Percentiles rank a stretch among this genome's conserved stretches.
phyloP scores from a whole-genome alignment of 176 grass and related monocot genomes.

The Miscanthus lutarioriparius region DNA sequence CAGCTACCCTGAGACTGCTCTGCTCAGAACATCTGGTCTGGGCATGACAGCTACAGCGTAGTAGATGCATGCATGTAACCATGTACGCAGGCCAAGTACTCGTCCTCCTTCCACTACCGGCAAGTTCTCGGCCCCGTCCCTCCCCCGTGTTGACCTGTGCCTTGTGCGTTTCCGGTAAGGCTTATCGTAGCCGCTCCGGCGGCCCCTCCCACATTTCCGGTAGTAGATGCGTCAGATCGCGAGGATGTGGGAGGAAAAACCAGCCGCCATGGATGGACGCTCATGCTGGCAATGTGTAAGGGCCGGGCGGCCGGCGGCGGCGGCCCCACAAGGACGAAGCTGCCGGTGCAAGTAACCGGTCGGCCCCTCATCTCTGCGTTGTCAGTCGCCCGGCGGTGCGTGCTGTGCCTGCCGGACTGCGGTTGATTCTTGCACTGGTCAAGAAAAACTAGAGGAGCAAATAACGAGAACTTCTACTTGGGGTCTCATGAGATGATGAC shows the following conservation, averaged over 20 bases:
- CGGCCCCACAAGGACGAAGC: slow-evolving; percentile 1
- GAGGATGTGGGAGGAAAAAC: not conserved
- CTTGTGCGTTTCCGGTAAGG: slow-evolving; percentile 32
- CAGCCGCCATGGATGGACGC: slow-evolving; percentile 34
- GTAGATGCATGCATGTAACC: too few species aligned
- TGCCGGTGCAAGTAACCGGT: slow-evolving; percentile 29
- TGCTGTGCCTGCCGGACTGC: too few species aligned
- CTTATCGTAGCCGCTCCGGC: slow-evolving; percentile 22
- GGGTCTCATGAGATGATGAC: not conserved
- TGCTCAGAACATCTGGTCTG: too few species aligned
- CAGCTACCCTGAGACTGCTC: too few species aligned
- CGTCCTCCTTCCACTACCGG: not conserved
- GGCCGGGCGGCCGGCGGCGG: not conserved
- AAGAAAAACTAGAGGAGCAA: not conserved
- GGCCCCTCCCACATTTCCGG: too few species aligned
- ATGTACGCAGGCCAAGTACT: not conserved
- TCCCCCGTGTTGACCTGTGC: slow-evolving; percentile 22
- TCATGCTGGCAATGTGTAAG: slow-evolving; percentile 22
- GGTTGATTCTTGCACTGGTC: not conserved
- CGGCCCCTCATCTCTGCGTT: not conserved
- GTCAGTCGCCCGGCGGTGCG: too few species aligned
- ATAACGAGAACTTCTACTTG: not conserved
- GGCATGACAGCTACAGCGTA: too few species aligned
- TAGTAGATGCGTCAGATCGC: too few species aligned
- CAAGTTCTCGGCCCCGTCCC: not conserved